Percentiles rank a stretch among this genome's conserved stretches.
phyloP scores from a whole-genome alignment of 768 basidiomycete species.

The Lactarius evosmus region DNA sequence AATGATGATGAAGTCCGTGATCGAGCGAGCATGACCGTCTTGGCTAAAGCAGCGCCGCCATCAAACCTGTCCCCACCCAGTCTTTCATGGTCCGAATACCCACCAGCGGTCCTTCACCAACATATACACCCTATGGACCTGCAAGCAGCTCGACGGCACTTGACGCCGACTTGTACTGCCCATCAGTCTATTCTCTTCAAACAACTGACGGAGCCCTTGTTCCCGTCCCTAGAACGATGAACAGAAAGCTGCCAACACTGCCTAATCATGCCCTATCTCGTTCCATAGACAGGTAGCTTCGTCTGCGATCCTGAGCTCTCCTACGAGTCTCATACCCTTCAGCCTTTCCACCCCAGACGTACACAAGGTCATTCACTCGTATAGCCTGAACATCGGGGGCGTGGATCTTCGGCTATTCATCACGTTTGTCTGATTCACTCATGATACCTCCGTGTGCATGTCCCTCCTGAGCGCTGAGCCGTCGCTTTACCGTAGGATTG shows the following conservation, averaged over 20 bases:
- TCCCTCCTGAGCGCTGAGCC: constrained; percentile 3
- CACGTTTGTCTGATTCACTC: constrained; percentile 18
- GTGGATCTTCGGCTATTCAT: constrained; percentile 22
- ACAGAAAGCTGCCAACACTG: constrained; percentile 8
- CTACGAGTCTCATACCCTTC: constrained; percentile 5
- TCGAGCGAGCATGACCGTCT: constrained; percentile 22
- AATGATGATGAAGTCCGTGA: constrained; percentile 22
- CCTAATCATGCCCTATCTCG: constrained; percentile 7
- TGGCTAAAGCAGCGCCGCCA: constrained; percentile 10
- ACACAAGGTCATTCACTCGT: constrained; percentile 20
- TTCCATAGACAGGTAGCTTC: constrained; percentile 1
- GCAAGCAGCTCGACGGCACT: not conserved
- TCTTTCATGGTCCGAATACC: constrained; percentile 7
- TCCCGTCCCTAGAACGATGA: constrained; percentile 2
- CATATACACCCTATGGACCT: constrained; percentile 16
- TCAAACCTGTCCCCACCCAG: not conserved
- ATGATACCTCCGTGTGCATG: not conserved
- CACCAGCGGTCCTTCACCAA: constrained; percentile 5
- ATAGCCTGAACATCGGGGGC: constrained; percentile 7
- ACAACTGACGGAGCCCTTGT: constrained; percentile 2
- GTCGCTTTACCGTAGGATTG: constrained; percentile 15
- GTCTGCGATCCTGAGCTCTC: not conserved
- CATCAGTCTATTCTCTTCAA: constrained; percentile 3
- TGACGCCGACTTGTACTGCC: constrained; percentile 2
- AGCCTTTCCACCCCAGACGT: constrained; percentile 4